Base-by-base conservation (phyloP, 176 grass and related monocot genomes). In the Cenchrus americanus region DNA sequence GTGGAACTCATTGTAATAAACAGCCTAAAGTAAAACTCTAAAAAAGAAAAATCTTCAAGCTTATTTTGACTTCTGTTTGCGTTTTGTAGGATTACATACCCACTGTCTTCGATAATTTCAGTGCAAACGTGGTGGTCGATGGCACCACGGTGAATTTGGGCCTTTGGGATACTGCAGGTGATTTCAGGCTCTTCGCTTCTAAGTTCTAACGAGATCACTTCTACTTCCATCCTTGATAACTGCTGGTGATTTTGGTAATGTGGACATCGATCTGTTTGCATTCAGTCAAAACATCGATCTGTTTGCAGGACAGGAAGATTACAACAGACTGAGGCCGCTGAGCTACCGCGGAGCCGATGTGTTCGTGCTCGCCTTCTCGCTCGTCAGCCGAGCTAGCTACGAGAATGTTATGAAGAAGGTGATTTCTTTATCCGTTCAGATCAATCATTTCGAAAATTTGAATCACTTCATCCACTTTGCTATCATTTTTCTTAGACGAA, bases 331-430 rank as follows among this genome's bases (percentile, higher is more conserved):
- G 86, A 83, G 94, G 78, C 94, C 94, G 46, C 77, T 97, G 41
- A 97, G 94, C 84, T 97, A 94, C 67, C 92, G 94, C 3, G 94
- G 94, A 27, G 92, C 92, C 4, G 94, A 97, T 89, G 94, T 91
- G 5, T 97, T 97, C 57, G 92, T 97, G 84, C 94, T 97, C 11
- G 86, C 94, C 65, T 97, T 97, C 90, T 97, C 94, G 14, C 88
- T 97, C 22, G 92, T 97, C 59, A 97, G 94, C 83, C 86, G 86
- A 48, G 94, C 94, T 53, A 97, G 94, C 88, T 97, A 94, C 15
- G 94, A 97, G 78, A 97, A 97, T 89, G 90, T 94, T 73, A 66
- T 94, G 80, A 97, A 97, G 85, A 97, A 94, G 94, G 94, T 97
- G 24, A 24, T 69, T 70, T 76, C 52, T 42, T 41, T 57, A 43